Conservation (phyloP, 176 grass and related monocot genomes). For the Oryza rufipogon region DNA sequence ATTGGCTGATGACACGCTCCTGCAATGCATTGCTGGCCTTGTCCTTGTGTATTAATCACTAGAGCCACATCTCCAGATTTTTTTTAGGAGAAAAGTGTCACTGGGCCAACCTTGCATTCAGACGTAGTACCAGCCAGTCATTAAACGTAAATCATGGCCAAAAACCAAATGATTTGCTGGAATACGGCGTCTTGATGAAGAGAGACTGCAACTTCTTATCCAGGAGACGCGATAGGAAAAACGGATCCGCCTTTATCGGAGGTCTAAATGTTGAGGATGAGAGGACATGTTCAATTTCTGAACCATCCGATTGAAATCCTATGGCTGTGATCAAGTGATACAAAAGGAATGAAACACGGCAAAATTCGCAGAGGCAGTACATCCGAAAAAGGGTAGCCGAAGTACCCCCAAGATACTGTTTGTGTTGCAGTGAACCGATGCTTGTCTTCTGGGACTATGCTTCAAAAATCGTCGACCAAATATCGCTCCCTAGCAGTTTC, state of each 20-base stretch:
- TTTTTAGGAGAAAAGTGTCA: background rate
- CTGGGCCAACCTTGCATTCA: background rate
- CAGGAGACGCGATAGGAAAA: background rate
- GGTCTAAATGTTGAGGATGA: background rate
- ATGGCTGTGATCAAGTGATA: background rate
- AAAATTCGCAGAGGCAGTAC: background rate
- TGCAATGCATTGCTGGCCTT: background rate
- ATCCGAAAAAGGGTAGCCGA: background rate
- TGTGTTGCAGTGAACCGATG: background rate
- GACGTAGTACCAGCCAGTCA: background rate
- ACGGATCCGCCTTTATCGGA: background rate
- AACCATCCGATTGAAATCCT: background rate
- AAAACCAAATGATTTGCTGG: background rate
- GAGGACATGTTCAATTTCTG: background rate
- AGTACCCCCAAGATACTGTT: background rate
- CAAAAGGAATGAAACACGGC: background rate
- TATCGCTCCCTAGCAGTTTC: background rate
- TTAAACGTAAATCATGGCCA: background rate
- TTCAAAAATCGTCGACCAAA: background rate
- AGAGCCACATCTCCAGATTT: background rate
- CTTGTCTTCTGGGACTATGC: too few species aligned
- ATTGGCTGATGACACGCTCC: background rate
- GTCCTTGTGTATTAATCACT: slow-evolving; percentile 3
- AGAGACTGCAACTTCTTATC: background rate
- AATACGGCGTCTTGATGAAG: background rate